Evolutionary conservation across 257 asterid genomes (phyloP).

Genomic region (Plectranthus barbatus): DNA sequence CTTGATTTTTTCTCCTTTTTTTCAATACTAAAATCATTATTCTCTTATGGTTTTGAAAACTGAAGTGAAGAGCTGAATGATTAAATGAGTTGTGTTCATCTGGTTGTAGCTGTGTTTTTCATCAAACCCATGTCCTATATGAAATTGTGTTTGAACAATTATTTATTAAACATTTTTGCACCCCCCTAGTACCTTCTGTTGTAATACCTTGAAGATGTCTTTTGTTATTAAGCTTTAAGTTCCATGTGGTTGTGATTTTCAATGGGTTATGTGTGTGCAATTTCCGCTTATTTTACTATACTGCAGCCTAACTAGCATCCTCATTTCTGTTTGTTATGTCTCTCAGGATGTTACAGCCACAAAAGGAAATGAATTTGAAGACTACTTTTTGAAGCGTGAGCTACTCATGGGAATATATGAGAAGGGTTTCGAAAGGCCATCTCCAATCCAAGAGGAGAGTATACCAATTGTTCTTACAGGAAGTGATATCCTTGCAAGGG

Average conservation of each 20-base stretch:
- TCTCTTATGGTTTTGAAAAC: too few species aligned
- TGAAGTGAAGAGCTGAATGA: too few species aligned
- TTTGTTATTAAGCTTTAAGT: not conserved
- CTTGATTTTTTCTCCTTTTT: too few species aligned
- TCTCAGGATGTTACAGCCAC: slow-evolving; percentile 80
- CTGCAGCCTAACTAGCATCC: not conserved
- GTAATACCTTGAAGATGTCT: not conserved
- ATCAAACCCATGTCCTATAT: too few species aligned
- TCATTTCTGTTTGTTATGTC: slow-evolving; percentile 3
- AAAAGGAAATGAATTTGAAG: slow-evolving; percentile 83
- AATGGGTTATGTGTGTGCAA: not conserved
- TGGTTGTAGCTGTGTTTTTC: too few species aligned
- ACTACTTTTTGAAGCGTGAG: slow-evolving; percentile 78
- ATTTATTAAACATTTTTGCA: not conserved
- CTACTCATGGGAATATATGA: slow-evolving; percentile 83
- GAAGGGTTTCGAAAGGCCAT: slow-evolving; percentile 77
- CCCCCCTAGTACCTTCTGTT: not conserved
- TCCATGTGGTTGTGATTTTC: not conserved
- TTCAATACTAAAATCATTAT: too few species aligned
- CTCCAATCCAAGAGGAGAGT: slow-evolving; percentile 84
- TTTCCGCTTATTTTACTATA: not conserved
- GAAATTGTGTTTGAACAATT: too few species aligned
- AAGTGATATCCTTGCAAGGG: slow-evolving; percentile 74
- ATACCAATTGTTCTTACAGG: slow-evolving; percentile 82
- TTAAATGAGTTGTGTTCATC: too few species aligned